Conservation (phyloP, 805 yeast species). For the Candida adriatica region DNA sequence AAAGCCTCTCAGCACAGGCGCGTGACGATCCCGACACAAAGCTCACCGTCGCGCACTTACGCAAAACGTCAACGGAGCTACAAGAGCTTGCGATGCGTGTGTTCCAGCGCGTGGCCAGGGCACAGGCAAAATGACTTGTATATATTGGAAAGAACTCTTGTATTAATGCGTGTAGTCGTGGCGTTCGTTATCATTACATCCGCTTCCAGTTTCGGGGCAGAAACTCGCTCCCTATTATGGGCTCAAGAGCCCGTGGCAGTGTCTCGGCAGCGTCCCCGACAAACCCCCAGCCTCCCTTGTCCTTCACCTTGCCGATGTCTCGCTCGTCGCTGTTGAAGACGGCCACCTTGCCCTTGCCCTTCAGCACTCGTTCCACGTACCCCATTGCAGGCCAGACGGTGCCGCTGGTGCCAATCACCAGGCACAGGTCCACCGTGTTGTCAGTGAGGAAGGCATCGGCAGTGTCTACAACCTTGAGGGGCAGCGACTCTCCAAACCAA, state of each 20-base stretch:
- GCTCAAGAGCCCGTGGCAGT: constrained; percentile 62
- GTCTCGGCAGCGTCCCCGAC: constrained; percentile 72
- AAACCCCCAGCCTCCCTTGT: constrained; percentile 57
- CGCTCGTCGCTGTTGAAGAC: constrained; percentile 71
- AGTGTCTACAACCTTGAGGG: constrained; percentile 50
- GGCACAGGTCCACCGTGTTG: constrained; percentile 56
- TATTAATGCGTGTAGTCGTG: not conserved
- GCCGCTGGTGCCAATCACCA: constrained; percentile 83
- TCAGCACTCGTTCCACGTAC: constrained; percentile 69
- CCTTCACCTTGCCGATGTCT: constrained; percentile 33
- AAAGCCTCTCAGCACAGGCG: constrained; percentile 61
- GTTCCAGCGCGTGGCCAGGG: constrained; percentile 40
- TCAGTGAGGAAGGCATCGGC: constrained; percentile 64
- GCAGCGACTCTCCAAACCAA: constrained; percentile 91
- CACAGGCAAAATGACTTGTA: not conserved
- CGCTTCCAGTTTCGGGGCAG: constrained; percentile 22
- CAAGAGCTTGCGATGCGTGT: constrained; percentile 70
- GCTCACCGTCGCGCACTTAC: constrained; percentile 50
- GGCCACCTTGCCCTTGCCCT: constrained; percentile 76
- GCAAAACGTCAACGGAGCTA: constrained; percentile 67
- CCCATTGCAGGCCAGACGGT: constrained; percentile 91
- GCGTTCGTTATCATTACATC: constrained; percentile 5
- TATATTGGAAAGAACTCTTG: not conserved
- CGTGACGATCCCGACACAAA: constrained; percentile 57
- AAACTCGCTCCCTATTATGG: constrained; percentile 31